phyloP scores from a whole-genome alignment of 2,329 filamentous ascomycete genomes.

The Cladosporium phlei region DNA sequence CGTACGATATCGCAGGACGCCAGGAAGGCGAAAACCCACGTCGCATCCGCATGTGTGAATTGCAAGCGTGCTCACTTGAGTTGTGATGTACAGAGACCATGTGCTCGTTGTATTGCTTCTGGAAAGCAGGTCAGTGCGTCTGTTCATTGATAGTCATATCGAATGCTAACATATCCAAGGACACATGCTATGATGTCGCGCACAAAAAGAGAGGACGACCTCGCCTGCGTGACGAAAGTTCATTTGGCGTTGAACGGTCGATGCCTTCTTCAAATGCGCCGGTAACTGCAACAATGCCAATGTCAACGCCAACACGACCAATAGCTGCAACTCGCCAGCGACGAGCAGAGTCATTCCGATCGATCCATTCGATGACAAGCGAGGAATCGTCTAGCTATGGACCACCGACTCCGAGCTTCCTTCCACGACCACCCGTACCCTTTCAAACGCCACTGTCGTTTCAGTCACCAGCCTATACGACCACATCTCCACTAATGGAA shows the following conservation, averaged over 20 bases:
- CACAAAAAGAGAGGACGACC: conserved; percentile 81
- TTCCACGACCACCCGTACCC: conserved; percentile 10
- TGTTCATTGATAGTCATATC: background rate
- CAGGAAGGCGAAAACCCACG: conserved; percentile 55
- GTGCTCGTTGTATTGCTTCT: conserved; percentile 69
- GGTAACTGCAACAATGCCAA: background rate
- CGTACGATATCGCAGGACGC: conserved; percentile 6
- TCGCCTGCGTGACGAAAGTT: conserved; percentile 63
- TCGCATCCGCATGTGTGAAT: conserved; percentile 78
- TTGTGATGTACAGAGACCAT: conserved; percentile 65
- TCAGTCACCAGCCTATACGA: background rate
- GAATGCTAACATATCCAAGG: conserved; percentile 43
- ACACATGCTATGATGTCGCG: conserved; percentile 75
- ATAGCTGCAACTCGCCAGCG: conserved; percentile 25
- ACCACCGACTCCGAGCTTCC: conserved; percentile 20
- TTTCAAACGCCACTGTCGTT: conserved; percentile 10
- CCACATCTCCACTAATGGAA: background rate
- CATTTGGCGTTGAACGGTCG: conserved; percentile 22
- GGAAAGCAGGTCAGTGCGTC: conserved; percentile 57
- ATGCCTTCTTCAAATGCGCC: conserved; percentile 4
- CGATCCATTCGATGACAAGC: conserved; percentile 28
- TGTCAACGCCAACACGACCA: conserved; percentile 17
- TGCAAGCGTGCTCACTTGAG: conserved; percentile 78
- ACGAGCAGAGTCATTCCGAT: conserved; percentile 31
- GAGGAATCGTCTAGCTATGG: conserved; percentile 24